phyloP scores from a whole-genome alignment of 2,329 filamentous ascomycete species.

The Stagonosporopsis vannaccii region DNA sequence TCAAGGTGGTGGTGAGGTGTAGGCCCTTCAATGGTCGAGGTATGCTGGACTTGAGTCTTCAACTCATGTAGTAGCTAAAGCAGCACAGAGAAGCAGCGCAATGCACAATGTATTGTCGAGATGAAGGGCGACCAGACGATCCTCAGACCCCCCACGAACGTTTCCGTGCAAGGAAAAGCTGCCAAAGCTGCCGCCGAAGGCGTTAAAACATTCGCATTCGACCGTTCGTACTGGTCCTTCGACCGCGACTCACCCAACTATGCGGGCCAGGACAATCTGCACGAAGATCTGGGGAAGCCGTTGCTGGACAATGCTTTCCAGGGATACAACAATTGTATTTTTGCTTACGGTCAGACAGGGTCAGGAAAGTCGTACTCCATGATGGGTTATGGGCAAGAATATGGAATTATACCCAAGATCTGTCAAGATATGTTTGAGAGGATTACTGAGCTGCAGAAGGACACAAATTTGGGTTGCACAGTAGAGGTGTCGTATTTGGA shows the following conservation, averaged over 20 bases:
- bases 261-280: slow-evolving; percentile 88
- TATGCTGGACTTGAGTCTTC: slow-evolving; percentile 50
- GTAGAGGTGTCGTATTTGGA: slow-evolving; percentile 98
- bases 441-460: slow-evolving; percentile 74
- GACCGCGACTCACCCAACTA: slow-evolving; percentile 81
- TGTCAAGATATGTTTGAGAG: slow-evolving; percentile 97
- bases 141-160: slow-evolving; percentile 73
- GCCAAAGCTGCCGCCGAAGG: slow-evolving; percentile 69
- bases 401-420: slow-evolving; percentile 95
- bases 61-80: slow-evolving; percentile 20
- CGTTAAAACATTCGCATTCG: slow-evolving; percentile 90
- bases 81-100: slow-evolving; percentile 81
- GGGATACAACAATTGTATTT: slow-evolving; percentile 99
- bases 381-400: slow-evolving; percentile 98
- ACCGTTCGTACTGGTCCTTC: slow-evolving; percentile 98
- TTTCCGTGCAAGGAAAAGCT: slow-evolving; percentile 66
- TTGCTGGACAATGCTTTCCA: slow-evolving; percentile 97
- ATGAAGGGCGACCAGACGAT: slow-evolving; percentile 95
- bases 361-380: slow-evolving; percentile 99
- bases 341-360: slow-evolving; percentile 97
- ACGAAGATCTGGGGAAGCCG: slow-evolving; percentile 85
- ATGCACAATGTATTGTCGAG: slow-evolving; percentile 94
- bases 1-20: slow-evolving; percentile 98
- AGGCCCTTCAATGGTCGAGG: slow-evolving; percentile 96
- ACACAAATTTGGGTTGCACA: slow-evolving; percentile 83